Base-by-base conservation (phyloP, 345 rosid genomes). In the Citrus sinensis region DNA sequence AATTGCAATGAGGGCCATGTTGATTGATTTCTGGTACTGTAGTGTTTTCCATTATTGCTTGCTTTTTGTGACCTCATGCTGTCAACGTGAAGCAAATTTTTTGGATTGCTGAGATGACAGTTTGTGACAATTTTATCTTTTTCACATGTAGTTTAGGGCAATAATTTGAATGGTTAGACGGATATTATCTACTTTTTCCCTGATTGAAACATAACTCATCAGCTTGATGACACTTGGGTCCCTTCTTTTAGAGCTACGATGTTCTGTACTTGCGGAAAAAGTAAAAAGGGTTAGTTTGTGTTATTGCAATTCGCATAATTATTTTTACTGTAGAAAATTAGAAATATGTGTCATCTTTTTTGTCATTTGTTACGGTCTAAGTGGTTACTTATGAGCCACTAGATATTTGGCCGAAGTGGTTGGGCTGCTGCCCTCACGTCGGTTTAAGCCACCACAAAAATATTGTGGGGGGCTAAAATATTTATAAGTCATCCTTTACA, bases 41-140 rank as follows among this genome's bases (percentile, higher is more conserved):
- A 54, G 75, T 71, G 63, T 42, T 83, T 78, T 75, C 61, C 66
- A 80, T 80, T 69, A 83, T 83, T 77, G 83, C 32, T 60, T 66
- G 62, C 81, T 82, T 82, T 77, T 69, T 80, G 78, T 78, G 74
- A 76, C 62, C 82, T 51, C 1, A 66, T 42, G 67, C 78, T 60
- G 13, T 73, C 67, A 13, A 73, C 59, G 22, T 82, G 85, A 81
- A 79, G 51, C 75, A 55, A 32, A 60, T 80, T 74, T 82, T 39
- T 71, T 78, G 35, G 55, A 77, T 58, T 22, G 58, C n/a, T 77
- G 63, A 64, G 64, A 71, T 27, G 81, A 77, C 67, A 32, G 34
- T 14, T 70, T 42, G 32, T 69, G 76, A 73, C 61, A 14, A 74
- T 77, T 78, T 56, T 46, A 62, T 78, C 51, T 63, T 76, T 75